Base-by-base conservation (phyloP, 176 grass and related monocot genomes). In the Carex kokanica region DNA sequence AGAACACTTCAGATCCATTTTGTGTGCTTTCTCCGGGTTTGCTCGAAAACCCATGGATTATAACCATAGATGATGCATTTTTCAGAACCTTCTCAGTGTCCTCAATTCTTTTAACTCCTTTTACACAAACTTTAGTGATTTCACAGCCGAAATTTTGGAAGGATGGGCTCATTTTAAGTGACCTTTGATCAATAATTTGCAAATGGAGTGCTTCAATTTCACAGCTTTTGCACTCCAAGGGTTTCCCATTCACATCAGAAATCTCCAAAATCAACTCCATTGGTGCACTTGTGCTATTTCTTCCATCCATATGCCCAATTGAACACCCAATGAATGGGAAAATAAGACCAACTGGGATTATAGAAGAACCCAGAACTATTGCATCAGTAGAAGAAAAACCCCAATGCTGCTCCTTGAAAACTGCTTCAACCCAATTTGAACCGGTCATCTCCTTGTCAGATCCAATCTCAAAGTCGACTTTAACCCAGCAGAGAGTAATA, bases 91-190 rank as follows among this genome's bases (percentile, higher is more conserved):
- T 85, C 84, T 85, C 84, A 34, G 43, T 68, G 18, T 82, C 75
- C 62, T 59, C 70, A 34, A 72, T 80, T 58, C 84, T 89, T 57
- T 84, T 91, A 61, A 95, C 83, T 41, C 84, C 85, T 81, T 71
- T 89, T 64, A 99, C 82, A 88, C 69, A 86, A 82, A 99, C 84
- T 74, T 66, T 93, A 74, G 17, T 86, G 20, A 88, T 60, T 6
- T 66, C 60, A 31, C 34, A 55, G 75, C 62, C 0, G 0, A 72
- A 85, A 56, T 27, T 77, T 11, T 88, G 66, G 32, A 45, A 58
- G 49, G 66, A 38, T 71, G 36, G 77, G 58, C 20, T 27, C 14
- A 9, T 62, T 36, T 65, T 63, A 36, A 64, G 41, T 36, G 62
- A 66, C 49, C 82, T 67, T 81, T 81, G 77, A 24, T 43, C 60